Evolutionary conservation across 139 green algal species (phyloP).

Genomic region (Chlorella vulgaris): DNA sequence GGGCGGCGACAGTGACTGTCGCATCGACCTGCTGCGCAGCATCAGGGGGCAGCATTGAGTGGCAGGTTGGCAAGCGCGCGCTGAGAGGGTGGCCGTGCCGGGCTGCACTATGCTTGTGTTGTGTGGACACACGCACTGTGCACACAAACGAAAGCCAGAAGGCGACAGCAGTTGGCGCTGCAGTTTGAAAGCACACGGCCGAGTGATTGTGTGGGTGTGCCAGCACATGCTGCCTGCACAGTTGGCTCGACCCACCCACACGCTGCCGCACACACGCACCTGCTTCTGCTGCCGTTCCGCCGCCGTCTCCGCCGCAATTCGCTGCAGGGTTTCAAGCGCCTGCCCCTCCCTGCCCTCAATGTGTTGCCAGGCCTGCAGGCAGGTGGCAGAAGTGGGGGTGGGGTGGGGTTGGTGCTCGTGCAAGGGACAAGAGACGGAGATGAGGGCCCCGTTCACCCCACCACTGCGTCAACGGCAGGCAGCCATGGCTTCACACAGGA

Average conservation of each 20-base stretch:
- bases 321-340: conserved; percentile 32
- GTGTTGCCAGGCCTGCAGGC: conserved; percentile 36
- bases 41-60: neutral
- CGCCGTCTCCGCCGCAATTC: conserved; percentile 32
- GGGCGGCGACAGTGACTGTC: neutral
- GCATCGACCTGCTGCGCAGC: neutral
- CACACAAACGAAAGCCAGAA: too few relatives aligned
- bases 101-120: neutral
- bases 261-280: neutral
- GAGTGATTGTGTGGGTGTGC: too few relatives aligned
- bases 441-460: neutral
- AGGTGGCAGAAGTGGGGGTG: neutral
- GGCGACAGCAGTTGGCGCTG: too few relatives aligned
- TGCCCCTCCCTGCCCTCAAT: conserved; percentile 35
- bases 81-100: neutral
- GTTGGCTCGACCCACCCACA: neutral
- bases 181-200: too few relatives aligned
- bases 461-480: neutral
- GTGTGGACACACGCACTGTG: neutral
- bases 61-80: neutral
- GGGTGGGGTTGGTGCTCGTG: neutral
- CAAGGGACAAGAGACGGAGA: neutral
- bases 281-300: conserved; percentile 22
- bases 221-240: too few relatives aligned
- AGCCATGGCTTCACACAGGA: neutral